phyloP scores from a whole-genome alignment of 2,329 filamentous ascomycete genomes.

The Fusarium floridanum region DNA sequence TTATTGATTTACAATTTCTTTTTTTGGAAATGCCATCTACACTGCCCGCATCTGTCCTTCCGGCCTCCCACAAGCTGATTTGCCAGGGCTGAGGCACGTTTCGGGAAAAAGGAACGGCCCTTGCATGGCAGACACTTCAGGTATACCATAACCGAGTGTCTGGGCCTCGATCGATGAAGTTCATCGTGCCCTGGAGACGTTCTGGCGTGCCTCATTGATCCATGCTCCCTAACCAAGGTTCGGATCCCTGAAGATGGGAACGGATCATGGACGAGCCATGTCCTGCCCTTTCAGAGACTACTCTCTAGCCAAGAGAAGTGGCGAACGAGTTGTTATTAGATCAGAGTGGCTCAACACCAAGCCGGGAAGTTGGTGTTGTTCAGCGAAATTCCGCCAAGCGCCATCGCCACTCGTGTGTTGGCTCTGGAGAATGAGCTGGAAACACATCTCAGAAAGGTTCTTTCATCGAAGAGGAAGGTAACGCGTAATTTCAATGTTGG shows the following conservation, averaged over 20 bases:
- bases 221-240: not conserved
- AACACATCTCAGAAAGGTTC: not conserved
- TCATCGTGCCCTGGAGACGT: not conserved
- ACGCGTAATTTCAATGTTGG: not conserved
- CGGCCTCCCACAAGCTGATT: not conserved
- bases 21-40: not conserved
- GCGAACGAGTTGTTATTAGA: not conserved
- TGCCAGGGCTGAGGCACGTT: not conserved
- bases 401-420: not conserved
- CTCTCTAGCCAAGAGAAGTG: not conserved
- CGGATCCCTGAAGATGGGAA: not conserved
- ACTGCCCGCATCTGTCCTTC: not conserved
- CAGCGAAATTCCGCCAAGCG: not conserved
- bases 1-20: constrained; percentile 7
- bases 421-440: not conserved
- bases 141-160: not conserved
- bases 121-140: not conserved
- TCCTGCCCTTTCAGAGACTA: not conserved
- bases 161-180: not conserved
- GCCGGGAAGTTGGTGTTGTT: not conserved
- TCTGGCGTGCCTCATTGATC: not conserved
- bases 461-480: not conserved
- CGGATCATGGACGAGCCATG: not conserved
- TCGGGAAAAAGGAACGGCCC: not conserved
- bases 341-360: not conserved